Base-by-base conservation (phyloP, 331 rosid genomes). In the Rosa hybrid region DNA sequence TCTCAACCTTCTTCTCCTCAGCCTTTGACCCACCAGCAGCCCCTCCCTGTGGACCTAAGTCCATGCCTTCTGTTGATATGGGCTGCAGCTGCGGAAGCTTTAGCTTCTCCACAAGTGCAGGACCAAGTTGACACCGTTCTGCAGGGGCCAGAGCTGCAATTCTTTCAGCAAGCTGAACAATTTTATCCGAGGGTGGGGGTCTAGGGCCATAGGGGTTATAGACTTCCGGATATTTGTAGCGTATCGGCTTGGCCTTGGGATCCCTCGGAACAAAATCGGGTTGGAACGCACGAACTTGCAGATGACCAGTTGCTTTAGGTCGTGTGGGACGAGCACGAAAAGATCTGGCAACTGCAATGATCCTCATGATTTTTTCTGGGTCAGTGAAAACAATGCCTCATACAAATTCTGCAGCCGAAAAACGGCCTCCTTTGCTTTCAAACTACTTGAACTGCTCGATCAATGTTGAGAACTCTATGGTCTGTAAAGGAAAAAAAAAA, bases 1-100 rank as follows among this genome's bases (percentile, higher is more conserved):
- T 84, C 81, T 84, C 87, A 41, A 34, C 84, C 80, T 76, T 80
- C 79, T 84, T 80, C 75, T 84, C 84, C 63, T 84, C 84, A 25
- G 59, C 71, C 78, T 51, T 64, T 20, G 69, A 64, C n/a, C 64
- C 82, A 13, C 38, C 68, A 73, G 79, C 71, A 10, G 79, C 71
- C 56, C 84, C 84, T 30, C 78, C 81, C 57, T 71, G 78, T 16
- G 84, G 0, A 60, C 74, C 83, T 77, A 71, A 20, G 56, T 77
- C 84, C 76, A 76, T 18, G 68, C 81, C 87, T 72, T 84, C 87
- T 17, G 56, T 45, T 8, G 84, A 84, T 74, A 84, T 64, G 12
- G 72, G 54, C 68, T 80, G 76, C 79, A 84, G 25, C 76, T 80
- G 64, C 1, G 84, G 87, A 30, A 34, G 81, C 39, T 57, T 79